Conservation (phyloP, 306 rosid species). For the Morella rubra region DNA sequence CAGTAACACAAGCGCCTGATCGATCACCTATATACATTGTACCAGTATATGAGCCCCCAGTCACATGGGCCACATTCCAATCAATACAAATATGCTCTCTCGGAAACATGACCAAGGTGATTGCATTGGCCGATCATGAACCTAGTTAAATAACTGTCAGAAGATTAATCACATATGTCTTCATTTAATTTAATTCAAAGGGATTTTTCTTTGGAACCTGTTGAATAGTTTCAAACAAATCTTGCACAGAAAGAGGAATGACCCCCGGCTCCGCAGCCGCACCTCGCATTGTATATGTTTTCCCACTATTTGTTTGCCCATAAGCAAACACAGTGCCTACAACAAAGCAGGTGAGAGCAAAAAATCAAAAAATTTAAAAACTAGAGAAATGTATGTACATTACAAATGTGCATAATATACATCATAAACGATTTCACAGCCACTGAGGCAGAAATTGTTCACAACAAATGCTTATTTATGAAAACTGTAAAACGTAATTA, state of each 20-base stretch:
- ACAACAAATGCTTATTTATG: too few relatives aligned
- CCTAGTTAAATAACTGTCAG: not conserved
- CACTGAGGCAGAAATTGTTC: not conserved
- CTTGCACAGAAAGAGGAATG: conserved; percentile 82
- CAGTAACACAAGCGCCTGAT: not conserved
- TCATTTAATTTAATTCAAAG: not conserved
- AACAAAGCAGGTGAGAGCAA: not conserved
- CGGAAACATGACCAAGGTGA: not conserved
- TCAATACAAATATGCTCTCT: too few relatives aligned
- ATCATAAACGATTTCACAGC: not conserved
- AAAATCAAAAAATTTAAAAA: not conserved
- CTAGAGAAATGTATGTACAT: too few relatives aligned
- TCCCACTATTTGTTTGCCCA: conserved; percentile 96
- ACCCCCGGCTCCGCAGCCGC: conserved; percentile 70
- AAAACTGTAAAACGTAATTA: too few relatives aligned
- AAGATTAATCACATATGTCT: not conserved
- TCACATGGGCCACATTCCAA: not conserved
- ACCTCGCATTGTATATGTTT: conserved; percentile 92
- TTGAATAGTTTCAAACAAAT: conserved; percentile 62
- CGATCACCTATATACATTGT: not conserved
- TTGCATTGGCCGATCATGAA: not conserved
- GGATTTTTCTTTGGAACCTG: conserved; percentile 34
- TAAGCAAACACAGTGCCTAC: conserved; percentile 94
- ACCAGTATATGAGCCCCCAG: not conserved
- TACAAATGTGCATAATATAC: too few relatives aligned